A percentile compares a stretch with the other conserved stretches of the same genome.
Evolutionary conservation across 257 asterid genomes (phyloP).

Genomic region (Scutellaria barbata): DNA sequence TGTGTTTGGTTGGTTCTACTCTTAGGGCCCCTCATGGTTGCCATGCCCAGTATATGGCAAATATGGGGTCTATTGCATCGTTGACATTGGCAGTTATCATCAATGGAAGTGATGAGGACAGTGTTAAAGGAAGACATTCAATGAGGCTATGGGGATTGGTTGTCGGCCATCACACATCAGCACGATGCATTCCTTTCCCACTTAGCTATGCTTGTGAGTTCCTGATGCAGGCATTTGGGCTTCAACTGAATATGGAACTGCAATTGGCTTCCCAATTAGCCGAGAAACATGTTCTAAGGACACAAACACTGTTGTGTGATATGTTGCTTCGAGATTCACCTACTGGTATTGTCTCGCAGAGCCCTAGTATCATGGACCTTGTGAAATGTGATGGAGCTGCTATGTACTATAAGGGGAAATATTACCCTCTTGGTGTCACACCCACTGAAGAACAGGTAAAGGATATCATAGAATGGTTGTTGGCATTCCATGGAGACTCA

Average conservation of each 20-base stretch:
- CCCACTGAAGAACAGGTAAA: constrained; percentile 56
- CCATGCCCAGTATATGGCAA: constrained; percentile 62
- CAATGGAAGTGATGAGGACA: constrained; percentile 51
- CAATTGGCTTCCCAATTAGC: constrained; percentile 57
- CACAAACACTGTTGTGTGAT: constrained; percentile 63
- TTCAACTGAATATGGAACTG: constrained; percentile 61
- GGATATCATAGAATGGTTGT: constrained; percentile 58
- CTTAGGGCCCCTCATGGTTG: constrained; percentile 67
- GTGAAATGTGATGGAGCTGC: constrained; percentile 74
- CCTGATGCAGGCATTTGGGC: constrained; percentile 68
- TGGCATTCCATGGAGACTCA: constrained; percentile 54
- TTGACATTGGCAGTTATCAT: constrained; percentile 57
- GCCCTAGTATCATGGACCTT: constrained; percentile 62
- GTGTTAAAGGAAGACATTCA: constrained; percentile 45
- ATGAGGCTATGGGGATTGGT: constrained; percentile 70
- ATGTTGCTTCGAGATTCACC: constrained; percentile 69
- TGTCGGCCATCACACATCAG: constrained; percentile 61
- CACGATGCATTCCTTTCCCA: constrained; percentile 58
- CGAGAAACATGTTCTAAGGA: constrained; percentile 53
- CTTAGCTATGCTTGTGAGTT: constrained; percentile 68
- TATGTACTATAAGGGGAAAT: constrained; percentile 53
- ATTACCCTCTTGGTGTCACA: constrained; percentile 56
- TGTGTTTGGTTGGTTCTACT: constrained; percentile 63
- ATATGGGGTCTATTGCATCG: constrained; percentile 66
- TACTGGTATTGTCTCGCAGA: constrained; percentile 55